Conservation (phyloP, 257 asterid genomes). For the Nicotiana attenuata region DNA sequence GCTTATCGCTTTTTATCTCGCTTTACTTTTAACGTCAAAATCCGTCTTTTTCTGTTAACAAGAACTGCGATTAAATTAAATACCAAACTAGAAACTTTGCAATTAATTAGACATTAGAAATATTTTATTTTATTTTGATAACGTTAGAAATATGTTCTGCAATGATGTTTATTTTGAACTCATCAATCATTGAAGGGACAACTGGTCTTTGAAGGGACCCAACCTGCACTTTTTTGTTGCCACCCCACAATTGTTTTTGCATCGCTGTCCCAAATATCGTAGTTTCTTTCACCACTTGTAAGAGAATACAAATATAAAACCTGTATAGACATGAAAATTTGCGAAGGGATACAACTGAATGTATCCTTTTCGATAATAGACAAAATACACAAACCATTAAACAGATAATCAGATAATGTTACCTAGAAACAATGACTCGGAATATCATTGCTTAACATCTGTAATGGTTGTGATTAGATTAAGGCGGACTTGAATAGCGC, state of each 20-base stretch:
- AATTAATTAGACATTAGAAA: neutral
- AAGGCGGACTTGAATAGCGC: neutral
- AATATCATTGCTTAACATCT: neutral
- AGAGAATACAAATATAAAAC: neutral
- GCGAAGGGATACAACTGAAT: neutral
- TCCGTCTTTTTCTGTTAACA: neutral
- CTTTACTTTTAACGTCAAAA: neutral
- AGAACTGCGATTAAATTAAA: neutral
- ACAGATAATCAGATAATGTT: neutral
- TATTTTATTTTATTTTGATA: no score
- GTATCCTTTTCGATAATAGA: neutral
- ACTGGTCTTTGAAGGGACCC: neutral
- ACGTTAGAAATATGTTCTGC: neutral
- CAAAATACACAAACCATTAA: neutral
- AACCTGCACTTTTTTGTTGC: neutral
- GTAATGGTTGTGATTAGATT: neutral
- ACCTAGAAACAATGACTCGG: neutral
- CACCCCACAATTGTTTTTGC: neutral
- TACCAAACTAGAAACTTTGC: neutral
- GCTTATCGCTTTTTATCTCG: neutral
- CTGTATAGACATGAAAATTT: neutral
- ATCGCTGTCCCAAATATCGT: neutral
- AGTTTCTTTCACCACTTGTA: neutral
- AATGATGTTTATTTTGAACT: neutral
- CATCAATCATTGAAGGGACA: neutral